Conservation (phyloP, 179 eudicot genomes). For the Carnegiea gigantea region DNA sequence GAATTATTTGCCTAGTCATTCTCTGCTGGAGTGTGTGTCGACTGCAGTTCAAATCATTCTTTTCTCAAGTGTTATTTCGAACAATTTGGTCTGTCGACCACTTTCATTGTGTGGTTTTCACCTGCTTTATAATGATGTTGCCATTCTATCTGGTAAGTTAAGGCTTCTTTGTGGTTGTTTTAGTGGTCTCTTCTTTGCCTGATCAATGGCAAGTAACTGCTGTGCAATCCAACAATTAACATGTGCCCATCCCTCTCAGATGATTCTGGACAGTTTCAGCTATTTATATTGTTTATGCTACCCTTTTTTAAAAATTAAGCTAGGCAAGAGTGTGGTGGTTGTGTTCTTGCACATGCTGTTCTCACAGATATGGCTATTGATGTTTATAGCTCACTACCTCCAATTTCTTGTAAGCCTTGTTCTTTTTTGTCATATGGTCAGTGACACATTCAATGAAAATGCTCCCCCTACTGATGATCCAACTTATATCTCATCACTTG, state of each 20-base stretch:
- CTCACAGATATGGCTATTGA: background rate
- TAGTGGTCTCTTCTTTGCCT: background rate
- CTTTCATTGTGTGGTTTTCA: background rate
- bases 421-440: constrained; percentile 27
- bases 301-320: background rate
- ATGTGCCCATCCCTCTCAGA: constrained; percentile 1
- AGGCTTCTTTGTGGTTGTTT: background rate
- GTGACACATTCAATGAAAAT: constrained; percentile 99
- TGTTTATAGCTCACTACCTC: constrained; percentile 9
- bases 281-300: background rate
- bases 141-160: background rate
- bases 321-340: background rate
- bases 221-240: background rate
- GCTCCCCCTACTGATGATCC: constrained; percentile 91
- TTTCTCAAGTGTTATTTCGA: background rate
- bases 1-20: background rate
- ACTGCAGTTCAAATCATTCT: background rate
- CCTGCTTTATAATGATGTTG: background rate
- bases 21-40: background rate
- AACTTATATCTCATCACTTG: constrained; percentile 83
- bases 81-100: background rate
- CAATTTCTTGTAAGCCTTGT: constrained; percentile 4
- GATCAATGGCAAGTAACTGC: background rate
- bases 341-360: constrained; percentile 1
- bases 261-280: background rate